These are phyloP conservation scores for Coemansia sp. DNA, from an alignment of 192 early-diverging fungal species.

Conservation along the genomic window DNA sequence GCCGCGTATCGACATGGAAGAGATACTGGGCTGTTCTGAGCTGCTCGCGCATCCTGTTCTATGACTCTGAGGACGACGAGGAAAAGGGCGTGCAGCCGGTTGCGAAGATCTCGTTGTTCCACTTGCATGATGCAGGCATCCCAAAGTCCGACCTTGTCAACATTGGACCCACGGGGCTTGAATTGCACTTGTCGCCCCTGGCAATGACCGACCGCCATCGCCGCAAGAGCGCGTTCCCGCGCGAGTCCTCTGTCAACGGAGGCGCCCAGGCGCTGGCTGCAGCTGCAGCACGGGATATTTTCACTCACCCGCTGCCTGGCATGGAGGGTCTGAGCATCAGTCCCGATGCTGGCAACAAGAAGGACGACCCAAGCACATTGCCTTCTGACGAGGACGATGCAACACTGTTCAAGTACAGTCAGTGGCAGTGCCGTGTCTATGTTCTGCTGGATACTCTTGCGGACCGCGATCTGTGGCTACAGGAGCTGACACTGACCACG, in stretches of 20 bases:
- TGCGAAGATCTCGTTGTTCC: conserved; percentile 46
- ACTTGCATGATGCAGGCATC: conserved; percentile 35
- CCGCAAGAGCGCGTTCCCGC: conserved; percentile 49
- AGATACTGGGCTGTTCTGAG: conserved; percentile 54
- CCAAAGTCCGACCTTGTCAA: conserved; percentile 49
- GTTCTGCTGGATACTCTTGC: conserved; percentile 41
- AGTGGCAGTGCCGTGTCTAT: conserved; percentile 57
- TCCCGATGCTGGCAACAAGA: background rate
- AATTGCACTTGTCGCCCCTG: conserved; percentile 46
- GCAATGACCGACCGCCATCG: conserved; percentile 57
- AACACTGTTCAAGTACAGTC: conserved; percentile 31
- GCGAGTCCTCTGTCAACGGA: conserved; percentile 10
- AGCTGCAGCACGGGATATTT: conserved; percentile 8
- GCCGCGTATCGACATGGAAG: conserved; percentile 53
- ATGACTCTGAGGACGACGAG: conserved; percentile 40
- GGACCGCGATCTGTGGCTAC: conserved; percentile 46
- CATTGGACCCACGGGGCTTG: conserved; percentile 49
- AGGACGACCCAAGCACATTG: background rate
- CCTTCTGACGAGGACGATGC: conserved; percentile 27
- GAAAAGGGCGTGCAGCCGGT: conserved; percentile 18
- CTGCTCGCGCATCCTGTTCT: conserved; percentile 39
- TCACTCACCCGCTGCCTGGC: conserved; percentile 9
- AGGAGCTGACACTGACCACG: conserved; percentile 23
- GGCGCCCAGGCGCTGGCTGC: conserved; percentile 5
- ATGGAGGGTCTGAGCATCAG: conserved; percentile 5